Percentiles rank a stretch among this genome's conserved stretches.
These are phyloP conservation scores for Pseudozyma tsukubaensis DNA, from an alignment of 1,284 basidiomycete genomes.

Conservation along the genomic window DNA sequence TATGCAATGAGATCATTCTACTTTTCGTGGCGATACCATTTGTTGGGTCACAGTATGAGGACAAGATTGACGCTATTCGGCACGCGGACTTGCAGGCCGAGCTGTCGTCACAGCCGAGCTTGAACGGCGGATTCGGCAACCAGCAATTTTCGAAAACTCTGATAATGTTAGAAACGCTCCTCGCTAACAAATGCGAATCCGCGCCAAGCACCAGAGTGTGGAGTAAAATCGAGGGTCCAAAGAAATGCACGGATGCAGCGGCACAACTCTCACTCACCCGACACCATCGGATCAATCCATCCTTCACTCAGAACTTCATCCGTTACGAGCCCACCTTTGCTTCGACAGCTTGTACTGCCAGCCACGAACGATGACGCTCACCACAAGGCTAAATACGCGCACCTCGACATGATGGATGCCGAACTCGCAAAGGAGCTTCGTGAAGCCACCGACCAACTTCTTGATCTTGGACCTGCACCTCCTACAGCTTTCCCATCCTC, in stretches of 20 bases:
- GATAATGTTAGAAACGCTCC: not conserved
- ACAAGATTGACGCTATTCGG: conserved; percentile 15
- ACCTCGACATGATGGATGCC: conserved; percentile 26
- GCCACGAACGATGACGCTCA: not conserved
- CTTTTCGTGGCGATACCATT: too few species aligned
- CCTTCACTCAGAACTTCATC: not conserved
- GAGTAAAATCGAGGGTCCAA: conserved; percentile 28
- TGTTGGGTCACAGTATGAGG: not conserved
- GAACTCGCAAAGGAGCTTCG: conserved; percentile 47
- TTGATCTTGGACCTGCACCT: conserved; percentile 31
- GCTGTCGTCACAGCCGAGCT: not conserved
- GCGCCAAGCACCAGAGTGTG: conserved; percentile 5
- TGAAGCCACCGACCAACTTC: conserved; percentile 48
- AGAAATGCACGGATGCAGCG: conserved; percentile 20
- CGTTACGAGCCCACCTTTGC: not conserved
- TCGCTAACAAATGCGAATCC: conserved; percentile 3
- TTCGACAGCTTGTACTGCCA: not conserved
- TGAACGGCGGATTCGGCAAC: conserved; percentile 2
- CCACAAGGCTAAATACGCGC: too few species aligned
- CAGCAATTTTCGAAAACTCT: not conserved
- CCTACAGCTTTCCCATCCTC: conserved; percentile 12
- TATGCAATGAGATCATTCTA: not conserved
- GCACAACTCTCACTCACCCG: not conserved
- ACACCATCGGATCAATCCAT: not conserved
- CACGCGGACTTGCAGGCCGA: conserved; percentile 13